Percentiles rank a stretch among this genome's conserved stretches.
Evolutionary conservation across 345 rosid genomes (phyloP).

Genomic region (Salix brachista): DNA sequence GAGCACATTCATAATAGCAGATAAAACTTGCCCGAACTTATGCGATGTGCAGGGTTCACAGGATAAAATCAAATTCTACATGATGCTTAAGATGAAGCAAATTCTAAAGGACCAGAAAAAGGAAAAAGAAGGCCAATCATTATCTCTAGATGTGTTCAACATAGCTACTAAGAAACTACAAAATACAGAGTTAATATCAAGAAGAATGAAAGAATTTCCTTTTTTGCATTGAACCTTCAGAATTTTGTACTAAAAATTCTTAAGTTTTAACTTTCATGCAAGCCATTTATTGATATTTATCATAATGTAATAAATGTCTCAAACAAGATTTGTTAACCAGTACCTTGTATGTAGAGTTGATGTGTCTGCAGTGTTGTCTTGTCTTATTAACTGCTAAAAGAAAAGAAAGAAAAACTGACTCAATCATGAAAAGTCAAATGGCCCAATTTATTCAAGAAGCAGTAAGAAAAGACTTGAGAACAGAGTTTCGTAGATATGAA

Average conservation of each 20-base stretch:
- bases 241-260: background rate
- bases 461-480: background rate
- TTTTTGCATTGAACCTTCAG: too few relatives aligned
- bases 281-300: background rate
- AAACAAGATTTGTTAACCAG: slow-evolving; percentile 4
- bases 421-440: background rate
- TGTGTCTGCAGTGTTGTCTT: slow-evolving; percentile 27
- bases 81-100: too few relatives aligned
- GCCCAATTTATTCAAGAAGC: background rate
- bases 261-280: background rate
- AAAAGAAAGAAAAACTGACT: background rate
- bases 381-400: slow-evolving; percentile 41
- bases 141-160: too few relatives aligned
- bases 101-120: too few relatives aligned
- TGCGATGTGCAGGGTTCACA: too few relatives aligned
- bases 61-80: too few relatives aligned
- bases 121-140: too few relatives aligned
- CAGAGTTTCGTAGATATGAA: background rate
- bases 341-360: slow-evolving; percentile 47
- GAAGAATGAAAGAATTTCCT: too few relatives aligned
- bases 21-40: too few relatives aligned
- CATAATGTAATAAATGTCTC: background rate
- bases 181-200: too few relatives aligned
- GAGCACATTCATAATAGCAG: too few relatives aligned
- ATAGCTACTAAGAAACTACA: too few relatives aligned